Evolutionary conservation across 1,139 yeast species (phyloP), one percentile per base, ranked within the genome.

Genomic region (Blastobotrys capitulatus): DNA sequence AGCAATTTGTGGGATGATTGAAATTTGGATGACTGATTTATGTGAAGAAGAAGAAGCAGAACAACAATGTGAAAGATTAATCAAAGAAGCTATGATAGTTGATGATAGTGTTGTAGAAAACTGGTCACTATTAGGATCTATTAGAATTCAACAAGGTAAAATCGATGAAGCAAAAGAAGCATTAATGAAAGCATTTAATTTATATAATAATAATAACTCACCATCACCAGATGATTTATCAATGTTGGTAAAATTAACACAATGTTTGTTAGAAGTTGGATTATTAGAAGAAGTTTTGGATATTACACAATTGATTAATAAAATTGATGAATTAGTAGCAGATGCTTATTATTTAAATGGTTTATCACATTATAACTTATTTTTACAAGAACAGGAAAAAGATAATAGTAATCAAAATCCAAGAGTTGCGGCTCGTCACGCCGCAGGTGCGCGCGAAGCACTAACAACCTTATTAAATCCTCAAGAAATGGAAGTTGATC

Each of bases 11-110:
- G 85, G 96, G 10, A 77, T 84, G 70, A 85, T 92, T 60, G 99
- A 92, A 68, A 87, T 94, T 53, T 92, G 97, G 97, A 92, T 92
- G 98, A 94, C 99, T 1, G 99, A 92, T 71, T 74, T 92, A 57
- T 90, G 97, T 63, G 89, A 90, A 96, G 80, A 80, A 6, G 80
- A 80, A 6, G 83, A 84, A 59, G 97, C 98, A 2, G 98, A 92
- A 66, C 42, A 66, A 5, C 77, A 80, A 64, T 94, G 98, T 69
- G 86, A 89, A 59, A 76, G 76, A 49, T 73, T 87, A 57, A 83
- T 90, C 47, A 69, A 77, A 5, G 79, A 78, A 58, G 83, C 95
- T 0, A 67, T 88, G 60, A 68, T 77, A 49, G 68, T 86, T 36
- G 90, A 86, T 55, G 66, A 64, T 6, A 56, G 60, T 26, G 80